These are phyloP conservation scores for Pistacia vera DNA, from an alignment of 345 rosid species.

Conservation along the genomic window DNA sequence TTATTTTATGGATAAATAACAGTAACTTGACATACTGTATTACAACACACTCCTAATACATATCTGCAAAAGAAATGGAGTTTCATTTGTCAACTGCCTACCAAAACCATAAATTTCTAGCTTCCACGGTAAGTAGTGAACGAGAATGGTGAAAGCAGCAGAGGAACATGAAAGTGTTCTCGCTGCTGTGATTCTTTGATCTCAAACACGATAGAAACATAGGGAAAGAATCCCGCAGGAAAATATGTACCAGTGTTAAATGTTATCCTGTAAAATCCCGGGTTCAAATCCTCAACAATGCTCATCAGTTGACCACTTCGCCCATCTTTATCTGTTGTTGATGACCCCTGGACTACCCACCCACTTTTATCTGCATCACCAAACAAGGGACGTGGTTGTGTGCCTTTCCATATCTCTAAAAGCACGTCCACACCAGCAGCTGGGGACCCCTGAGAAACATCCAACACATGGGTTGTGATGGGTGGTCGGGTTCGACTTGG, in stretches of 20 bases:
- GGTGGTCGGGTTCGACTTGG: constrained; percentile 72
- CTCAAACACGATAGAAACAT: constrained; percentile 73
- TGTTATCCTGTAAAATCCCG: constrained; percentile 81
- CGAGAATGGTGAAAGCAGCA: constrained; percentile 86
- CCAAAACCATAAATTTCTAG: constrained; percentile 32
- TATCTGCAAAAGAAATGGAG: not conserved
- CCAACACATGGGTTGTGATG: constrained; percentile 89
- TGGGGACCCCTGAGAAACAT: constrained; percentile 80
- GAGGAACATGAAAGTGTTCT: constrained; percentile 94
- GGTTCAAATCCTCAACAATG: constrained; percentile 59
- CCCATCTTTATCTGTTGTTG: constrained; percentile 80
- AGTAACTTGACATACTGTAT: not conserved
- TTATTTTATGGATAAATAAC: not conserved
- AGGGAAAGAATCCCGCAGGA: constrained; percentile 82
- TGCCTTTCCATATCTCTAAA: constrained; percentile 74
- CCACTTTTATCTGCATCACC: constrained; percentile 35
- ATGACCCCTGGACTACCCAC: constrained; percentile 67
- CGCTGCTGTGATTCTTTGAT: constrained; percentile 64
- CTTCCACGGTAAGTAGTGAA: constrained; percentile 89
- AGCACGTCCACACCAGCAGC: constrained; percentile 76
- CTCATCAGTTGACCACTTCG: constrained; percentile 78
- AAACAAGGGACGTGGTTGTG: constrained; percentile 41
- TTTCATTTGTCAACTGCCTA: not conserved
- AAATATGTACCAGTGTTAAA: constrained; percentile 79
- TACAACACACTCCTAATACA: not conserved